phyloP scores from a whole-genome alignment of 306 rosid species.

The Cajanus cajan region DNA sequence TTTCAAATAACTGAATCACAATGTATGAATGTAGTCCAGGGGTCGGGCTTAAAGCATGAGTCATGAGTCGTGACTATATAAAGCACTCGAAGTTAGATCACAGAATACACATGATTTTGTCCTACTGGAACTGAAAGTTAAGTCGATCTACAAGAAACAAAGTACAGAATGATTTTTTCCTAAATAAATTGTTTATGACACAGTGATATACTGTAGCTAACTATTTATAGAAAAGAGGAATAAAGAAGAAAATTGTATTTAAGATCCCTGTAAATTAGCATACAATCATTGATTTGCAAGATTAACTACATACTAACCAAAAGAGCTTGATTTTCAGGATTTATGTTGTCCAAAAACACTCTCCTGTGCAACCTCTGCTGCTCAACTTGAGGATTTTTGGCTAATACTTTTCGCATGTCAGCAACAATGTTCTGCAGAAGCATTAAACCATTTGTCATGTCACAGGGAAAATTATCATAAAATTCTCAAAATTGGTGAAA shows the following conservation, averaged over 20 bases:
- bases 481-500: conserved; percentile 18
- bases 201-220: neutral
- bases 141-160: neutral
- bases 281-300: neutral
- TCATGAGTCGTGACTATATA: neutral
- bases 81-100: neutral
- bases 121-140: neutral
- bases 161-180: neutral
- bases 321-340: conserved; percentile 86
- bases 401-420: conserved; percentile 94
- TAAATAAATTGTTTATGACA: conserved; percentile 10
- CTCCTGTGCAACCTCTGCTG: conserved; percentile 95
- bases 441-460: conserved; percentile 23
- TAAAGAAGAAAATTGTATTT: conserved; percentile 1
- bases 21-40: neutral
- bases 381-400: conserved; percentile 95
- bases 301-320: conserved; percentile 61
- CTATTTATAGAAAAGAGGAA: conserved; percentile 13
- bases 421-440: conserved; percentile 84
- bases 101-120: neutral
- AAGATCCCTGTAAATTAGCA: conserved; percentile 22
- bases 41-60: neutral
- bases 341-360: conserved; percentile 83
- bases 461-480: neutral
- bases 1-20: neutral